A percentile compares a stretch with the other conserved stretches of the same genome.
phyloP scores from a whole-genome alignment of 306 rosid species.

The Vicia villosa region DNA sequence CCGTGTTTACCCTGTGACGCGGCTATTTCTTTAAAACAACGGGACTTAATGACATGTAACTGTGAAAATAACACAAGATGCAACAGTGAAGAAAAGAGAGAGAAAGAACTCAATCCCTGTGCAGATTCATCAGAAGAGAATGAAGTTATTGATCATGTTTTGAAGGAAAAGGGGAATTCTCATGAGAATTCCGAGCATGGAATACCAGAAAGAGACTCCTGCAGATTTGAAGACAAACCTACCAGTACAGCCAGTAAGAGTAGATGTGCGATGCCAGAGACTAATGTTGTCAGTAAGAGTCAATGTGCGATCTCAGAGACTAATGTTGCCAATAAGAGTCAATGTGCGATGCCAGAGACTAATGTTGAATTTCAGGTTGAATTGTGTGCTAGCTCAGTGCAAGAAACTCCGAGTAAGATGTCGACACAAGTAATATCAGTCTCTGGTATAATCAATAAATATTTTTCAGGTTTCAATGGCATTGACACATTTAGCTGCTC shows the following conservation, averaged over 20 bases:
- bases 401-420: slow-evolving; percentile 47
- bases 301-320: too few relatives aligned
- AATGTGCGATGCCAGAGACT: too few relatives aligned
- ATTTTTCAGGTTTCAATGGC: slow-evolving; percentile 48
- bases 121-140: slow-evolving; percentile 30
- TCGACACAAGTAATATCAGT: slow-evolving; percentile 69
- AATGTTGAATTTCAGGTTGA: slow-evolving; percentile 41
- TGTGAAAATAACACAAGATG: slow-evolving; percentile 33
- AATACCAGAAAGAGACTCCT: slow-evolving; percentile 28
- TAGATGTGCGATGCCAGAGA: slow-evolving; percentile 28
- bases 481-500: slow-evolving; percentile 42
- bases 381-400: slow-evolving; percentile 34
- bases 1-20: slow-evolving; percentile 30
- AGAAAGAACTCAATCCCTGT: slow-evolving; percentile 26
- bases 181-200: slow-evolving; percentile 28
- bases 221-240: slow-evolving; percentile 30
- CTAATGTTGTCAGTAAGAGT: too few relatives aligned
- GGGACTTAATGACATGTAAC: slow-evolving; percentile 18
- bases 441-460: slow-evolving; percentile 59
- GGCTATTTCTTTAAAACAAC: slow-evolving; percentile 34
- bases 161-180: slow-evolving; percentile 31
- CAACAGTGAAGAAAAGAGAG: slow-evolving; percentile 35
- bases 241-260: neutral
- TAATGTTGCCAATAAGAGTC: too few relatives aligned
- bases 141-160: slow-evolving; percentile 20